Evolutionary conservation across 2,329 filamentous ascomycete genomes (phyloP).

Genomic region (Cladosporium sp.): DNA sequence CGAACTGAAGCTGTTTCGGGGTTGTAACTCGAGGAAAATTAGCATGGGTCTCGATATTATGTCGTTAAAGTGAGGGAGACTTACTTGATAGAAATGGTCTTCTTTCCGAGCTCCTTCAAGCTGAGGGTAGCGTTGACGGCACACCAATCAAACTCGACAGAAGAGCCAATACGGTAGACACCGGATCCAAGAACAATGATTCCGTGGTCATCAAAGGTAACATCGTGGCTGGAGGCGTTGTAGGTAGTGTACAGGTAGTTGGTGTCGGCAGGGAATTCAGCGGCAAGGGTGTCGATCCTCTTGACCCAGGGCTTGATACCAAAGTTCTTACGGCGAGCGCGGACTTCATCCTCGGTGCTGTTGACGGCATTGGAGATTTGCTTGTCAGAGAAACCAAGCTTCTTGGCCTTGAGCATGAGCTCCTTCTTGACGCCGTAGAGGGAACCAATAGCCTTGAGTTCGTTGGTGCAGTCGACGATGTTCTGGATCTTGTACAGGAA

Average conservation of each 20-base stretch:
- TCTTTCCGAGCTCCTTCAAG: conserved; percentile 81
- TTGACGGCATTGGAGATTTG: conserved; percentile 87
- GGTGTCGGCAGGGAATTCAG: conserved; percentile 90
- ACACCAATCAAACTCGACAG: conserved; percentile 98
- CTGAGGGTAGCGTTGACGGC: conserved; percentile 85
- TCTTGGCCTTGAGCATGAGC: conserved; percentile 86
- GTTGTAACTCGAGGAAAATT: too few relatives aligned
- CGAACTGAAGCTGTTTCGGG: background rate
- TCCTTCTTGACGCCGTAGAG: conserved; percentile 84
- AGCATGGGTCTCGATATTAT: too few relatives aligned
- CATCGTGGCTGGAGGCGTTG: conserved; percentile 90
- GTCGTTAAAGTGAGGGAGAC: too few relatives aligned
- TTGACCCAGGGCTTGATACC: conserved; percentile 94
- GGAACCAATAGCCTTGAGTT: conserved; percentile 78
- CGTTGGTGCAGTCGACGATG: conserved; percentile 83
- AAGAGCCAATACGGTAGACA: conserved; percentile 96
- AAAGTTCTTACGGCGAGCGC: conserved; percentile 77
- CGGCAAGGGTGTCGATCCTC: conserved; percentile 95
- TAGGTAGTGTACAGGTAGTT: conserved; percentile 98
- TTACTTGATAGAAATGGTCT: conserved; percentile 99
- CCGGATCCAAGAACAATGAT: conserved; percentile 86
- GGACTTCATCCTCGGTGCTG: conserved; percentile 83
- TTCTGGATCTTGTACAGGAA: conserved; percentile 98
- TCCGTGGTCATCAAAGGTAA: conserved; percentile 89
- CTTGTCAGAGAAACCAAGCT: conserved; percentile 93